These are phyloP conservation scores for Fusarium pseudocircinatum DNA, from an alignment of 2,329 filamentous ascomycete species.

Conservation along the genomic window DNA sequence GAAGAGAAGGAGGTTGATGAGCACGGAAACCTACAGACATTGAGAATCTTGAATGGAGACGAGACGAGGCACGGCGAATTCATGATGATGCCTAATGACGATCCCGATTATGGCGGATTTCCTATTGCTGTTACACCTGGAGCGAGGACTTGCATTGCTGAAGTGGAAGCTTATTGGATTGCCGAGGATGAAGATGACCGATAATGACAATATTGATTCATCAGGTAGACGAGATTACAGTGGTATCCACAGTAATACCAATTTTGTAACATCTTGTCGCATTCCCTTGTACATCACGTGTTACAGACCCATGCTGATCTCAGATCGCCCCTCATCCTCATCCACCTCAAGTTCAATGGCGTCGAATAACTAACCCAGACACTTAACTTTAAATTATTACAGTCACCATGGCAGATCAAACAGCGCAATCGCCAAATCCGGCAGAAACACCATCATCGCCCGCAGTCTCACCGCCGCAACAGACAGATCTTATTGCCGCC, in stretches of 20 bases:
- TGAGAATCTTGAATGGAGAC: slow-evolving; percentile 51
- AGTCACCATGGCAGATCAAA: neutral
- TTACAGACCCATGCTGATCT: neutral
- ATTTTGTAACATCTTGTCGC: neutral
- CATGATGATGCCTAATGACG: slow-evolving; percentile 64
- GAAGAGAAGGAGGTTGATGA: slow-evolving; percentile 51
- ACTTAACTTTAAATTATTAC: neutral
- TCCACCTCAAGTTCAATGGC: neutral
- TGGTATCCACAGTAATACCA: neutral
- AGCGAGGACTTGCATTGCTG: slow-evolving; percentile 58
- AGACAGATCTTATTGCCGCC: neutral
- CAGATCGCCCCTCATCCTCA: neutral
- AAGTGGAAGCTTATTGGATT: slow-evolving; percentile 51
- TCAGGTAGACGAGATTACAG: neutral
- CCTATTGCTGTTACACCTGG: slow-evolving; percentile 65
- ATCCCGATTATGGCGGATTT: slow-evolving; percentile 66
- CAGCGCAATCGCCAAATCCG: neutral
- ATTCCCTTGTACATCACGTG: neutral
- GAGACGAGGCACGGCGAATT: slow-evolving; percentile 56
- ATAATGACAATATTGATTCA: neutral
- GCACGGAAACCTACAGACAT: slow-evolving; percentile 45
- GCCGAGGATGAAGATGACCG: slow-evolving; percentile 43
- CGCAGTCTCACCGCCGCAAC: neutral
- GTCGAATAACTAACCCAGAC: neutral
- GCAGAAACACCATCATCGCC: neutral